Conservation (phyloP, 2,329 filamentous ascomycete species). For the Fusarium sp. region DNA sequence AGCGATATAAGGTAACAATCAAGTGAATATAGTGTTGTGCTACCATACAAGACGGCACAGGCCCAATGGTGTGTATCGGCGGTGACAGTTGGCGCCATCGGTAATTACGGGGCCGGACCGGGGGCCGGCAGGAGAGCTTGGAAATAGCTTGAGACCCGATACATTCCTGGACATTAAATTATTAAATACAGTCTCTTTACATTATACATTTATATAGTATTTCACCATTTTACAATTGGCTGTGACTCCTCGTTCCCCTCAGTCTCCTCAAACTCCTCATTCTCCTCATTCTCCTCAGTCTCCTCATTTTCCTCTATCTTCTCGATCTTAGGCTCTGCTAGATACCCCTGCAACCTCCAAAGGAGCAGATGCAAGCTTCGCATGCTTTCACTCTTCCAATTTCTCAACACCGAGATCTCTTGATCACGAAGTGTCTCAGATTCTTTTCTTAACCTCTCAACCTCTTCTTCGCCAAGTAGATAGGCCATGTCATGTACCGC, state of each 20-base stretch:
- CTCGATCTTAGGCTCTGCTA: constrained; percentile 47
- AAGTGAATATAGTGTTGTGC: not conserved
- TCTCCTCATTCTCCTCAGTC: not conserved
- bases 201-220: constrained; percentile 1
- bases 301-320: not conserved
- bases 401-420: constrained; percentile 61
- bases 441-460: constrained; percentile 57
- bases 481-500: constrained; percentile 67
- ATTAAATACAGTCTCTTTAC: not conserved
- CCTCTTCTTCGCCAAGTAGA: constrained; percentile 66
- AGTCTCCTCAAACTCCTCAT: not conserved
- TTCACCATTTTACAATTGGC: constrained; percentile 11
- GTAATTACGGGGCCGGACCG: constrained; percentile 24
- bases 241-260: not conserved
- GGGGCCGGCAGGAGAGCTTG: constrained; percentile 9
- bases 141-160: not conserved
- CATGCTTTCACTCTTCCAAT: constrained; percentile 57
- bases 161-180: not conserved
- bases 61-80: constrained; percentile 19
- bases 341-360: constrained; percentile 73
- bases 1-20: not conserved
- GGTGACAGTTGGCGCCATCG: constrained; percentile 24
- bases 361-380: constrained; percentile 64
- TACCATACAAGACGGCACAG: constrained; percentile 11
- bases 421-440: constrained; percentile 56